Evolutionary conservation across 306 rosid species (phyloP).

Genomic region (Astragalus glycyphyllos): DNA sequence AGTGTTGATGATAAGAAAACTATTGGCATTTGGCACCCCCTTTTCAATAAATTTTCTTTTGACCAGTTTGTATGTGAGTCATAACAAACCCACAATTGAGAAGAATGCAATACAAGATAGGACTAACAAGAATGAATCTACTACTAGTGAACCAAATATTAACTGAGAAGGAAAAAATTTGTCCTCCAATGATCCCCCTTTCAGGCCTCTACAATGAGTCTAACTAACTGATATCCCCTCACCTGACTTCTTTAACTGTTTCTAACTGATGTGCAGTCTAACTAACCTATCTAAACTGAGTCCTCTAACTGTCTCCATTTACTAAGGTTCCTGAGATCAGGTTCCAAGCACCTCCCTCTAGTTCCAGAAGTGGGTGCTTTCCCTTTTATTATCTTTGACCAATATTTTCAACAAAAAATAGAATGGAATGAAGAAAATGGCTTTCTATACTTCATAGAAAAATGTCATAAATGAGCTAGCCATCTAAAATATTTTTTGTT

Average conservation of each 20-base stretch:
- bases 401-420: not conserved
- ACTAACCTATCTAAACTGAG: too few relatives aligned
- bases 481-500: slow-evolving; percentile 34
- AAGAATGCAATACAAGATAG: slow-evolving; percentile 18
- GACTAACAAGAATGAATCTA: not conserved
- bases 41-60: slow-evolving; percentile 19
- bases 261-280: not conserved
- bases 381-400: not conserved
- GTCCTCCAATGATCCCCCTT: not conserved
- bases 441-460: slow-evolving; percentile 25
- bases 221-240: not conserved
- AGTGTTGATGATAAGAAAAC: slow-evolving; percentile 26
- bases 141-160: not conserved
- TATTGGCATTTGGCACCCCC: not conserved
- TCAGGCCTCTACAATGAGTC: not conserved
- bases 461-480: slow-evolving; percentile 9
- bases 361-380: not conserved
- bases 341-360: slow-evolving; percentile 14
- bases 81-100: slow-evolving; percentile 15
- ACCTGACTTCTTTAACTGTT: not conserved
- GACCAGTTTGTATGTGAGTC: slow-evolving; percentile 32
- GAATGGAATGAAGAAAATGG: slow-evolving; percentile 10
- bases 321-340: not conserved
- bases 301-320: too few relatives aligned
- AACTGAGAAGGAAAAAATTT: not conserved